Base-by-base conservation (phyloP, 306 rosid species). In the Prosopis cineraria region DNA sequence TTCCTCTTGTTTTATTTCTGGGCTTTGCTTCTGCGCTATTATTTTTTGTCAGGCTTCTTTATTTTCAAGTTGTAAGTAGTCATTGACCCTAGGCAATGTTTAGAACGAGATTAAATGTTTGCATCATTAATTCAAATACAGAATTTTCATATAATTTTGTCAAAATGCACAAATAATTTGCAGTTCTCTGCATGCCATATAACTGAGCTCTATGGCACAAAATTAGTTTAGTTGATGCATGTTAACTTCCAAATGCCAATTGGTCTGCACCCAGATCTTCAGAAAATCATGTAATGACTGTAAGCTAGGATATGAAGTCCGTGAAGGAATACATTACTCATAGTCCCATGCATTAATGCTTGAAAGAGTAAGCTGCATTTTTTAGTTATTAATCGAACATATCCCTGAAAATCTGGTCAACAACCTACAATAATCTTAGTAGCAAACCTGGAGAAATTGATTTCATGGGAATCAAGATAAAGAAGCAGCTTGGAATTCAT, bases 171-270 rank as follows among this genome's bases (percentile, higher is more conserved):
- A 53, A 10, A 53, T 53, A n/a, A 52, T 52, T 52, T 52, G 11
- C 24, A 48, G 24, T 48, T 48, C n/a, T 48, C 6, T 8, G 25
- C 17, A 20, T 34, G 65, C n/a, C 34, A 36, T 8, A 44, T 19
- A 50, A 12, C 27, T 25, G 41, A 36, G 40, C 52, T 34, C 65
- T 43, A 10, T 33, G 73, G 40, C 34, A 60, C 34, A 16, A 43
- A 37, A 63, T 29, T 7, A 62, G 12, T 55, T 53, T n/a, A 41
- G 62, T 33, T 69, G 48, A 78, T 69, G 63, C 62, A 29, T 56
- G 33, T 45, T 22, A 43, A 37, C 24, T 27, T 70, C 63, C 64
- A 30, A 22, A 19, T 11, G 76, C 30, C 64, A 41, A 33, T 39
- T 1, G 27, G 3, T 68, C 47, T 22, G 44, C 69, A 31, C 48